Percentiles rank a stretch among this genome's conserved stretches.
phyloP scores from a whole-genome alignment of 2,329 filamentous ascomycete genomes.

The Aspergillus eucalypticola region DNA sequence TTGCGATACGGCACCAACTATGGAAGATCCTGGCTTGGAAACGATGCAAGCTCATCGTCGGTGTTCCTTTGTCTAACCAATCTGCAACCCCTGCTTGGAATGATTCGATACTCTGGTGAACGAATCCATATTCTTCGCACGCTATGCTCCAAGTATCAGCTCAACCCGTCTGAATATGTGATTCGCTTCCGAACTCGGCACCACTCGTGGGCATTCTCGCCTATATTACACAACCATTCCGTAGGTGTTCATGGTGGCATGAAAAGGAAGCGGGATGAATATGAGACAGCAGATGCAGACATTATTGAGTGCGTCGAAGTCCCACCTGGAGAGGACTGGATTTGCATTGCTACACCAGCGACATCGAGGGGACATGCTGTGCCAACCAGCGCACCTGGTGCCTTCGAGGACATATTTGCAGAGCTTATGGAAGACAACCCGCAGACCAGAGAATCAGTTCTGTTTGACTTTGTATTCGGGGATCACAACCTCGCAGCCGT shows the following conservation, averaged over 20 bases:
- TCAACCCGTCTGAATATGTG: not conserved
- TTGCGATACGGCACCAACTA: slow-evolving; percentile 5
- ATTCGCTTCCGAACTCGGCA: not conserved
- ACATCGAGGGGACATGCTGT: not conserved
- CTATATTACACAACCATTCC: not conserved
- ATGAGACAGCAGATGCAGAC: not conserved
- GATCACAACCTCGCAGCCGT: slow-evolving; percentile 3
- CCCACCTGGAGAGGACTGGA: not conserved
- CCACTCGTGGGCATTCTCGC: not conserved
- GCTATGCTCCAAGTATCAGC: not conserved
- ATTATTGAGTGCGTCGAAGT: not conserved
- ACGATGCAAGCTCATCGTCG: not conserved
- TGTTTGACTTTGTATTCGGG: slow-evolving; percentile 1
- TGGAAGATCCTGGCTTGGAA: slow-evolving; percentile 4
- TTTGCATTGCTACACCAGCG: not conserved
- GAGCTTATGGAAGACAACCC: not conserved
- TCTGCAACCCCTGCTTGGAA: not conserved
- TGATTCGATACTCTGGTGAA: not conserved
- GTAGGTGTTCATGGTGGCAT: not conserved
- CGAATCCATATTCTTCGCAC: not conserved
- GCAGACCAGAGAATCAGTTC: not conserved
- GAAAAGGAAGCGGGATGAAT: not conserved
- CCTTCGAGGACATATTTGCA: not conserved
- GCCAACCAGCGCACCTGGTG: not conserved
- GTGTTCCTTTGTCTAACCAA: not conserved